A percentile compares a stretch with the other conserved stretches of the same genome.
Conservation (phyloP, 192 early-diverging fungal genomes). For the Spinellus fusiger region DNA sequence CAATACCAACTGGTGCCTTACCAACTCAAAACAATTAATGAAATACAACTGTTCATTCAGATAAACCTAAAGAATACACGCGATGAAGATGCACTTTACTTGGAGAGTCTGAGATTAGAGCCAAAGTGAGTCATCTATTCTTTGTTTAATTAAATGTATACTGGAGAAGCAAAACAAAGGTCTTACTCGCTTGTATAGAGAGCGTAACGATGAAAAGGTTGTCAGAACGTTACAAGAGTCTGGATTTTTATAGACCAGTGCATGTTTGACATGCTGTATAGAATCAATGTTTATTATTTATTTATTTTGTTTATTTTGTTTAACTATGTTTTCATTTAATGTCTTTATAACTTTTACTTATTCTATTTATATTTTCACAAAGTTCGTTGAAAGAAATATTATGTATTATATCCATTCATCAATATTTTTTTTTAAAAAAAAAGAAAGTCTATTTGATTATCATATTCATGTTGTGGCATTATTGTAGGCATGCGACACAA, state of each 20-base stretch:
- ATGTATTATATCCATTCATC: too few relatives aligned
- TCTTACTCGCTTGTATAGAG: constrained; percentile 32
- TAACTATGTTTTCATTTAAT: too few relatives aligned
- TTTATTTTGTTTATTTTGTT: too few relatives aligned
- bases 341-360: too few relatives aligned
- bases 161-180: neutral
- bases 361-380: too few relatives aligned
- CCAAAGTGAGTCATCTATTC: constrained; percentile 62
- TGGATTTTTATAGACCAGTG: constrained; percentile 73
- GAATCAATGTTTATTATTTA: too few relatives aligned
- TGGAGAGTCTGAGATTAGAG: constrained; percentile 73
- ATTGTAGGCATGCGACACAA: too few relatives aligned
- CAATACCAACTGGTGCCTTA: constrained; percentile 89
- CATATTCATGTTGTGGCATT: too few relatives aligned
- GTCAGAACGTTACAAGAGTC: constrained; percentile 68
- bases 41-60: constrained; percentile 79
- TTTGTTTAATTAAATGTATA: neutral
- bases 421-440: too few relatives aligned
- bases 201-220: constrained; percentile 80
- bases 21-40: constrained; percentile 68
- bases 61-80: constrained; percentile 60
- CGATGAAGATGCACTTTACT: constrained; percentile 72
- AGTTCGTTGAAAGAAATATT: too few relatives aligned
- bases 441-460: too few relatives aligned
- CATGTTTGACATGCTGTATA: too few relatives aligned